A percentile compares a stretch with the other conserved stretches of the same genome.
phyloP scores from a whole-genome alignment of 2,329 filamentous ascomycete species.

The Aspergillus fijiensis region DNA sequence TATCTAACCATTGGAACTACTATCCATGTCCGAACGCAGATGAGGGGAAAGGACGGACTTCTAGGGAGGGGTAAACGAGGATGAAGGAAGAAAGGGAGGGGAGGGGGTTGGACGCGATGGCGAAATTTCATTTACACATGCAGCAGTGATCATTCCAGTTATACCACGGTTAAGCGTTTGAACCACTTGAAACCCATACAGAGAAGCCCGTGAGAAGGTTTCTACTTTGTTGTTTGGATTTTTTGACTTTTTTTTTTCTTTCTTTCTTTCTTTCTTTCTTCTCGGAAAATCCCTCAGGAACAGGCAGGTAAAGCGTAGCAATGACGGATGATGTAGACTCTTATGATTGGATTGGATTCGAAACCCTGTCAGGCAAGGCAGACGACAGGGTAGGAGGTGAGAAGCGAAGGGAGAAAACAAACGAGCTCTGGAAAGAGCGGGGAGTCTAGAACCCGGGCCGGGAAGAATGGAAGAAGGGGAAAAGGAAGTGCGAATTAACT shows the following conservation, averaged over 20 bases:
- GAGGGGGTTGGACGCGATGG: not conserved
- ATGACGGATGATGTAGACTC: not conserved
- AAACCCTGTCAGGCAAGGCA: not conserved
- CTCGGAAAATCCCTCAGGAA: not conserved
- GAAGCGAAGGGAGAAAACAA: not conserved
- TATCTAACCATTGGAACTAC: not conserved
- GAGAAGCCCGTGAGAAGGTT: not conserved
- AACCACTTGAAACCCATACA: conserved; percentile 1
- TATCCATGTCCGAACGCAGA: not conserved
- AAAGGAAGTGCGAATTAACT: not conserved
- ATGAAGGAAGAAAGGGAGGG: not conserved
- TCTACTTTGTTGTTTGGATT: conserved; percentile 1
- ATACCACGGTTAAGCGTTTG: conserved; percentile 11
- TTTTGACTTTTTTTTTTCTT: not conserved
- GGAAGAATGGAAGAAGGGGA: not conserved
- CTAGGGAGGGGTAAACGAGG: not conserved
- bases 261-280: not conserved
- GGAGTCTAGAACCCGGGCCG: not conserved
- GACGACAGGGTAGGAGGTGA: not conserved
- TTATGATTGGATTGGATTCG: not conserved
- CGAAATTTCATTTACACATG: not conserved
- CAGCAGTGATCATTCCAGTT: conserved; percentile 6
- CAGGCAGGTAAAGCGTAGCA: not conserved
- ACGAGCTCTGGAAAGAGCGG: not conserved
- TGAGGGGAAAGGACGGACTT: not conserved